Base-by-base conservation (phyloP, 352 stramenopile species). In the Phytopythium ostracodes region DNA sequence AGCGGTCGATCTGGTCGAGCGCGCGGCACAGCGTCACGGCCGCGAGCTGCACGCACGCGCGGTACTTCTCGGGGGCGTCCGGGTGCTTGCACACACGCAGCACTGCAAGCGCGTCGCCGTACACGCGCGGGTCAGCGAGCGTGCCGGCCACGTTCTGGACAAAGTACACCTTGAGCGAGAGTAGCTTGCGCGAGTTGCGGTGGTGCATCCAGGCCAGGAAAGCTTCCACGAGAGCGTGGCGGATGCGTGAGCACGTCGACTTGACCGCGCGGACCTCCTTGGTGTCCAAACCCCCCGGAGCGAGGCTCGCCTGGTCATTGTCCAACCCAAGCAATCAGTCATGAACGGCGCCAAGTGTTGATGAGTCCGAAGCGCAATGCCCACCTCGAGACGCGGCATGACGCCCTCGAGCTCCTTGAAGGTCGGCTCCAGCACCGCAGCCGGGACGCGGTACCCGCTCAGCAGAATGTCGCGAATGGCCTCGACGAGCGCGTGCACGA, bases 141-240 rank as follows among this genome's bases (percentile, higher is more conserved):
- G 79, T 89, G 2, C 73, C 79, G n/a, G 83, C 71, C 20, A 87
- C 73, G 50, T 79, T 68, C n/a, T 70, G 63, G 20, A 89, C 55
- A 29, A 90, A 90, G 12, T 88, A 75, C 3, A 72, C 57, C 46
- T 77, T 61, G 12, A 64, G 55, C 14, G 42, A 36, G 36, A 72
- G 57, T 57, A 88, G 69, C 29, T 63, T 67, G 12, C 62, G 59
- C 5, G 63, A 59, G 8, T 72, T 72, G 4, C 67, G 68, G 55
- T 87, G 75, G 44, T 93, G 76, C 15, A 93, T 78, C 80, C 76
- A 91, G 49, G 73, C 69, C 9, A 91, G 64, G 29, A 89, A 85
- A 1, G 79, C 64, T 53, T 93, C 81, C 0, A 89, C 81, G 10
- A 93, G 73, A 8, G 70, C 72, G 11, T 87, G 75, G 4, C 84